Evolutionary conservation across 306 rosid genomes (phyloP), one percentile per base, ranked within the genome.

Genomic region (Senna siamea): DNA sequence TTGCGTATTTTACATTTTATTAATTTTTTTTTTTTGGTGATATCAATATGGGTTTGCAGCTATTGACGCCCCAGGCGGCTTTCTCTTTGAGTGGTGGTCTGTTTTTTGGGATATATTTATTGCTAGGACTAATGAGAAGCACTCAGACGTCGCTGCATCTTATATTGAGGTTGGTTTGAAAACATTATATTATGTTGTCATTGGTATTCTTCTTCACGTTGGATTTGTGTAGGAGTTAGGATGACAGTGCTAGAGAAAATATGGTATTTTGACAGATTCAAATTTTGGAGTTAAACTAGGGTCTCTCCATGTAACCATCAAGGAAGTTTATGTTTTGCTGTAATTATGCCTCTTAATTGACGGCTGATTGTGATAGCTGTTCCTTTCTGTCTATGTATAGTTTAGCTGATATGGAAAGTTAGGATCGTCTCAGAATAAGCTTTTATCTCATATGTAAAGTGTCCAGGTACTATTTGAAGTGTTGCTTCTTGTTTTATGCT

Each of bases 41-140:
- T 17, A 72, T 26, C 51, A n/a, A 48, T 35, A 22, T 85, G 86
- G 72, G 59, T 57, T 81, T 85, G 56, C 90, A 95, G 99, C 99
- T 51, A 95, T 95, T 80, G 99, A 95, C 87, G 99, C 99, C 6
- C 99, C 99, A 0, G 98, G 99, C 65, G 99, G 99, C 59, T 95
- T 95, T 82, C 87, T 95, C 65, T 95, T 95, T 7, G 99, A 95
- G 78, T 94, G 99, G 99, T 94, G 99, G 99, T 94, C 99, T 8
- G 97, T 94, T 82, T 94, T 94, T 90, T 94, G 99, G 99, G 99
- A 95, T 79, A 95, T 95, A 63, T 95, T 95, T 71, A 95, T 95
- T 76, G 99, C 99, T 50, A 86, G 99, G 84, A 95, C 99, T 58
- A 92, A 95, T 81, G 99, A 95, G 92, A 95, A 95, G 82, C 99